These are phyloP conservation scores for Panicum virgatum DNA, from an alignment of 202 grass and related monocot genomes.

Conservation along the genomic window DNA sequence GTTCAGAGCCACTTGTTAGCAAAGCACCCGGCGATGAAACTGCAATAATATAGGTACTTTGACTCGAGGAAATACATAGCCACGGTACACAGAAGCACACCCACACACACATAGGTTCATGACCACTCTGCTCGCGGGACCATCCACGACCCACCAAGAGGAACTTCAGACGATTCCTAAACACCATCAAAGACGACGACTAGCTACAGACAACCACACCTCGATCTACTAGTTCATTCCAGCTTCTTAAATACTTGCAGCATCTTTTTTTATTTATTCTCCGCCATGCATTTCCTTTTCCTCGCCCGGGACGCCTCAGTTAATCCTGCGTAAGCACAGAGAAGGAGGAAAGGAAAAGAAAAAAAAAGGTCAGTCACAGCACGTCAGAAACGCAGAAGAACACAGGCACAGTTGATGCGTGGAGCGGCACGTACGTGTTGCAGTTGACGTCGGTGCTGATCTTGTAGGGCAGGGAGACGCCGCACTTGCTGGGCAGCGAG, in stretches of 20 bases:
- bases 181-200: conserved; percentile 27
- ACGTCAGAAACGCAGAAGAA: not conserved
- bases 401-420: too few relatives aligned
- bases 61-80: not conserved
- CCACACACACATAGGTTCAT: not conserved
- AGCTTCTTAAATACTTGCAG: conserved; percentile 11
- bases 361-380: not conserved
- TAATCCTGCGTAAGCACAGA: conserved; percentile 41
- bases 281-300: not conserved
- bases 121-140: not conserved
- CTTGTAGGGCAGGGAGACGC: conserved; percentile 57
- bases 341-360: not conserved
- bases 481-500: conserved; percentile 61
- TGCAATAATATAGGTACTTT: not conserved
- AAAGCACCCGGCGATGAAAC: not conserved
- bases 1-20: not conserved
- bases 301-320: not conserved
- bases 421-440: conserved; percentile 48
- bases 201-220: conserved; percentile 15
- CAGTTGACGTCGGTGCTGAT: conserved; percentile 67
- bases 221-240: not conserved
- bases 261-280: conserved; percentile 45
- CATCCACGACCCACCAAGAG: not conserved
- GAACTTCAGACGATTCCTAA: not conserved
- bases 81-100: not conserved